These are phyloP conservation scores for Neoboletus magnificus DNA, from an alignment of 768 basidiomycete species.

Conservation along the genomic window DNA sequence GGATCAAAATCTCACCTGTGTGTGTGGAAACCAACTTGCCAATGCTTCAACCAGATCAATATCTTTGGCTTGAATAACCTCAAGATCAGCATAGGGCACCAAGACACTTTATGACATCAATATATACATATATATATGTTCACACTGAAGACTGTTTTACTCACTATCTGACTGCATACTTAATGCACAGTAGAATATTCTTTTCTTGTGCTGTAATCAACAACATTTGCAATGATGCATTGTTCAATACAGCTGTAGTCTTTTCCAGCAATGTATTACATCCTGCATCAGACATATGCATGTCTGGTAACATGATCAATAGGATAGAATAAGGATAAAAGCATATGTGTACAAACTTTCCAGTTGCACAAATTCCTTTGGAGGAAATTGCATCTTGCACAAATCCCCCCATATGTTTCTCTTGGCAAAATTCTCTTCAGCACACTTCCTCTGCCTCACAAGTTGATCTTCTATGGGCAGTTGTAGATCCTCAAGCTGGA, in stretches of 20 bases:
- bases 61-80: rapidly evolving
- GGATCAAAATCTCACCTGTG: background rate
- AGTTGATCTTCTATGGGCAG: background rate
- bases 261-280: background rate
- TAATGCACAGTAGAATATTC: background rate
- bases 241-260: background rate
- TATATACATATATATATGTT: too few relatives aligned
- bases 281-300: background rate
- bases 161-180: too few relatives aligned
- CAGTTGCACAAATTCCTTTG: background rate
- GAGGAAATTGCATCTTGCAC: background rate
- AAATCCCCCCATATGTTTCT: background rate
- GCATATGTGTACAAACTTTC: background rate
- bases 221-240: background rate
- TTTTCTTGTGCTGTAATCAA: background rate
- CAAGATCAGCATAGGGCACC: too few relatives aligned
- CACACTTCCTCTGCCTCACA: background rate
- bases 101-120: too few relatives aligned
- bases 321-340: background rate
- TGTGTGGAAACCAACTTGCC: background rate
- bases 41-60: background rate
- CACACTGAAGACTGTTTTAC: too few relatives aligned
- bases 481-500: background rate
- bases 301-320: background rate
- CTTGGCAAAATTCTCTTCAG: background rate